Evolutionary conservation across 192 early-diverging fungal species (phyloP), one percentile per base, ranked within the genome.

Genomic region (Funneliformis mosseae): DNA sequence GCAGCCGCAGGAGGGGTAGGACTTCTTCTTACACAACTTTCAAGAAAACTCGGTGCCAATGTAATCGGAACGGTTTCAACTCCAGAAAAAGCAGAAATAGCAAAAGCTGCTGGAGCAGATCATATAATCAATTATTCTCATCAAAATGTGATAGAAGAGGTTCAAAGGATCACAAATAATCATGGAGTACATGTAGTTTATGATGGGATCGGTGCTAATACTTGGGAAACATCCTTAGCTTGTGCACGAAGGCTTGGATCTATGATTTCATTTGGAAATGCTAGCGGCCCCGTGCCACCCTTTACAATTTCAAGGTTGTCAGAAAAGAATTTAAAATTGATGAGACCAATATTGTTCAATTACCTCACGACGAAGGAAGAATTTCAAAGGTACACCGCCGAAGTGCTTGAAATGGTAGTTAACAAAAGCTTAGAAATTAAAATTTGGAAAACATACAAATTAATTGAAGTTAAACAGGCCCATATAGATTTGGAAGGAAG

Each of bases 1-100:
- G 96, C 97, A 5, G 95, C 94, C 4, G 97, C 96, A 18, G 96
- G 97, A 12, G 97, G 96, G 45, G 93, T 94, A 39, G 97, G 97
- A 6, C 85, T 89, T 16, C 82, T 96, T 23, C 85, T 97, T 41
- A 89, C 92, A 38, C 96, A 97, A 83, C 66, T 97, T 69, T 87
- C 88, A 82, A 92, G 92, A 78, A 78, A 88, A 10, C 75, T 89
- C 3, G 97, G 97, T 8, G 97, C 96, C 23, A 87, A 86, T 55
- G 97, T 97, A 64, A 97, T 98, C 76, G 94, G 94, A 64, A 97
- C 96, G 1, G 90, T 90, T 1, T 95, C 94, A 21, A 90, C 87
- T 3, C 84, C 86, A 0, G 92, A 89, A 39, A 98, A 98, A 85
- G 91, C 90, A 1, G 81, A 87, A 25, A 60, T 91, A 33, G 93